These are phyloP conservation scores for Hygrocybe coccinea DNA, from an alignment of 768 basidiomycete species.

Conservation along the genomic window DNA sequence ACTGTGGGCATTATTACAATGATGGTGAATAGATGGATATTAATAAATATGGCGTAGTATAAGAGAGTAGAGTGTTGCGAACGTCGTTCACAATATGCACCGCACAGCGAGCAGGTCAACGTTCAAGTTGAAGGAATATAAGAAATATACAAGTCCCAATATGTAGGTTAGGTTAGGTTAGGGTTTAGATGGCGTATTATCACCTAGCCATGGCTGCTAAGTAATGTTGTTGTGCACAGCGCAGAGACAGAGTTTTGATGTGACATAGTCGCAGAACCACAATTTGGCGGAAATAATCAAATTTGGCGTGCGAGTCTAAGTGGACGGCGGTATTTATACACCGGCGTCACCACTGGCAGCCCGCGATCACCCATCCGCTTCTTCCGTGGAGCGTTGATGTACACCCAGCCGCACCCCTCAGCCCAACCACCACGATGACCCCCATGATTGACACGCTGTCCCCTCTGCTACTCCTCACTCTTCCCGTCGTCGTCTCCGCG, in stretches of 20 bases:
- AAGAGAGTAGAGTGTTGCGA: background rate
- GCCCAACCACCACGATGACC: background rate
- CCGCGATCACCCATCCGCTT: background rate
- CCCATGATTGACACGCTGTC: slow-evolving; percentile 13
- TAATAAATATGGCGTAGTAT: background rate
- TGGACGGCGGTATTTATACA: too few relatives aligned
- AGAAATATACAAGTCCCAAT: background rate
- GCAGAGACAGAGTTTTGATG: too few relatives aligned
- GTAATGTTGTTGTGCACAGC: too few relatives aligned
- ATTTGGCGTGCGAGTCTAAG: too few relatives aligned
- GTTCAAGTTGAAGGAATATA: background rate
- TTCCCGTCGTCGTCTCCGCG: slow-evolving; percentile 31
- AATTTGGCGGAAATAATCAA: too few relatives aligned
- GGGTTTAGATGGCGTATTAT: background rate
- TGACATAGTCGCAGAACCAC: too few relatives aligned
- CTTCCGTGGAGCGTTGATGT: background rate
- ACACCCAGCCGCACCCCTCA: background rate
- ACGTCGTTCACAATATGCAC: background rate
- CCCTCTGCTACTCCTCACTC: slow-evolving; percentile 17
- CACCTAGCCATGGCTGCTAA: too few relatives aligned
- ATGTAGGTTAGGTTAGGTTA: background rate
- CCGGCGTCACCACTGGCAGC: background rate
- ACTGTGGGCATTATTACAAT: slow-evolving; percentile 19
- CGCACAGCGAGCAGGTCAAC: background rate
- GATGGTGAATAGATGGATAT: background rate